A percentile compares a stretch with the other conserved stretches of the same genome.
Evolutionary conservation across 352 stramenopile species (phyloP).

Genomic region (Phytophthora citrophthora): DNA sequence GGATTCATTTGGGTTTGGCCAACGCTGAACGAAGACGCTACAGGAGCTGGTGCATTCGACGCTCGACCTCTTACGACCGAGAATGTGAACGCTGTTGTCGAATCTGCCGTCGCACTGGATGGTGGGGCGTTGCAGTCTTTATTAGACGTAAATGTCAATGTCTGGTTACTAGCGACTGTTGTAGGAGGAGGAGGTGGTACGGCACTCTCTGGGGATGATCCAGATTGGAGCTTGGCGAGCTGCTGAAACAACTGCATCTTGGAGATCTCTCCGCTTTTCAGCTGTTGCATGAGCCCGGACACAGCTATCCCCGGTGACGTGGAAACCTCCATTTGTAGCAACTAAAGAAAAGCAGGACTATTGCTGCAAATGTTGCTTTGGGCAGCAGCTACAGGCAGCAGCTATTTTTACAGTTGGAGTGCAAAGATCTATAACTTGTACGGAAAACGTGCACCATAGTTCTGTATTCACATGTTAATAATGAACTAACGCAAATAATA

Average conservation of each 20-base stretch:
- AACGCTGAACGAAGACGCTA: background rate
- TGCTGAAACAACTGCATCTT: constrained; percentile 89
- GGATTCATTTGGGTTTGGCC: constrained; percentile 6
- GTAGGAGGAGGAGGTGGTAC: constrained; percentile 6
- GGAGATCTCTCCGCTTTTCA: constrained; percentile 85
- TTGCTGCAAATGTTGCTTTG: background rate
- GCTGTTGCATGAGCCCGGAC: constrained; percentile 80
- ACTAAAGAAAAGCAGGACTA: background rate
- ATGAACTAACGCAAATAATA: too few relatives aligned
- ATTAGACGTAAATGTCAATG: constrained; percentile 2
- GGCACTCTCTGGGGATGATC: background rate
- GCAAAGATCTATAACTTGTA: background rate
- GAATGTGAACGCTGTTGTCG: constrained; percentile 17
- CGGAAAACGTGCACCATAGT: background rate
- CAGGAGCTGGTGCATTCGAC: background rate
- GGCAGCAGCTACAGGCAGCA: background rate
- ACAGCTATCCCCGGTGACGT: constrained; percentile 46
- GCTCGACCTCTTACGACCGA: constrained; percentile 11
- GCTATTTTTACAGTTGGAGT: constrained; percentile 4
- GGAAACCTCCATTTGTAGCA: constrained; percentile 45
- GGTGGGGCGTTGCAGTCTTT: constrained; percentile 8
- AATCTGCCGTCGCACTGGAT: background rate
- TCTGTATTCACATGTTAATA: too few relatives aligned
- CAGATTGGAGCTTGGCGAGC: constrained; percentile 71
- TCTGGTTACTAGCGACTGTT: background rate